Percentiles rank a stretch among this genome's conserved stretches.
Evolutionary conservation across 495 filamentous ascomycete species (phyloP).

Genomic region (Penicillium ucsense): DNA sequence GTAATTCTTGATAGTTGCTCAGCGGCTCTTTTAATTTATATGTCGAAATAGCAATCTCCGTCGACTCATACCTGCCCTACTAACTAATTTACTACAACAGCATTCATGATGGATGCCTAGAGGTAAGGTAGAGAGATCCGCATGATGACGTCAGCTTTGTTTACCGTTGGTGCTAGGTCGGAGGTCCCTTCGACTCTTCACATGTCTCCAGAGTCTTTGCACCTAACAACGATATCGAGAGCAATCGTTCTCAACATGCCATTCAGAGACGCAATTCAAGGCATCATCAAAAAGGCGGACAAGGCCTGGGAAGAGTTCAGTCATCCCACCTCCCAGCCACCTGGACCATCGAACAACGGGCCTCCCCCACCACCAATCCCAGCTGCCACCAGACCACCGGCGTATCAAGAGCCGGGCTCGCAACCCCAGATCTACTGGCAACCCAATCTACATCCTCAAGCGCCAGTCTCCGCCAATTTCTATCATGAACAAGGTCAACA

Average conservation of each 20-base stretch:
- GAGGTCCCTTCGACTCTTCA: background rate
- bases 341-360: conserved; percentile 9
- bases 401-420: conserved; percentile 15
- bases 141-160: conserved; percentile 16
- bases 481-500: conserved; percentile 17
- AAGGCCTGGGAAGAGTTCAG: conserved; percentile 17
- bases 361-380: conserved; percentile 19
- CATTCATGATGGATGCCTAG: background rate
- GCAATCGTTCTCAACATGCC: conserved; percentile 14
- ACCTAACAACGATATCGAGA: conserved; percentile 9
- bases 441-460: conserved; percentile 18
- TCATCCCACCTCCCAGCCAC: conserved; percentile 5
- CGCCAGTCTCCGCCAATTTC: conserved; percentile 16
- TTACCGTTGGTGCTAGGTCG: conserved; percentile 2
- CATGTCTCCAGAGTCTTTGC: conserved; percentile 2
- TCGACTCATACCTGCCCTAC: background rate
- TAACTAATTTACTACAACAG: background rate
- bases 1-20: background rate
- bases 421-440: conserved; percentile 21
- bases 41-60: background rate
- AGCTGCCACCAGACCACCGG: conserved; percentile 16
- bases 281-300: conserved; percentile 17
- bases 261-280: conserved; percentile 20
- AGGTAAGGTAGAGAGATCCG: background rate
- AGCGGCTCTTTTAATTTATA: background rate